Percentiles rank a stretch among this genome's conserved stretches.
Evolutionary conservation across 2,329 filamentous ascomycete genomes (phyloP).

Genomic region (Sclerotinia glacialis): DNA sequence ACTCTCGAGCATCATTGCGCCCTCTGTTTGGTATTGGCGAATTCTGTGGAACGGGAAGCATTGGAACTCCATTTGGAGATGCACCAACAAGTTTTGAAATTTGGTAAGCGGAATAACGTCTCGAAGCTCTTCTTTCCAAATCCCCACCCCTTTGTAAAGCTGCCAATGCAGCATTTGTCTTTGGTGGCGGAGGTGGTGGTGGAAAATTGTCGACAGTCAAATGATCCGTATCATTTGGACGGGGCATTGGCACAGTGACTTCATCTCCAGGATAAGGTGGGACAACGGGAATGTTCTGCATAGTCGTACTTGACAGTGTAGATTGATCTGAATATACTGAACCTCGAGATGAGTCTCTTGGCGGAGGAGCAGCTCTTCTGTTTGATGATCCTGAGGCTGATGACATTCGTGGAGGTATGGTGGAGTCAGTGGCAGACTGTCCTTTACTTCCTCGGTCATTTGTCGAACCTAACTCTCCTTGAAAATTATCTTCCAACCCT

Average conservation of each 20-base stretch:
- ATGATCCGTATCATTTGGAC: constrained; percentile 44
- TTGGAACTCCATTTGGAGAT: constrained; percentile 76
- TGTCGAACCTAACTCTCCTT: constrained; percentile 25
- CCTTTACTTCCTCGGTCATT: constrained; percentile 30
- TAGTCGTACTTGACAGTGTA: constrained; percentile 68
- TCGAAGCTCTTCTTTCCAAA: constrained; percentile 84
- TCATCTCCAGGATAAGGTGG: constrained; percentile 68
- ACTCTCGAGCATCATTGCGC: constrained; percentile 73
- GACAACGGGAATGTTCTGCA: constrained; percentile 73
- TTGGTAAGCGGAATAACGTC: constrained; percentile 93
- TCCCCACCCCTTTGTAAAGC: constrained; percentile 90
- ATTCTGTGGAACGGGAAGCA: constrained; percentile 80
- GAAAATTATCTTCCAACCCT: constrained; percentile 41
- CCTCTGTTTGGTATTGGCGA: constrained; percentile 83
- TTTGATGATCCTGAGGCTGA: constrained; percentile 30
- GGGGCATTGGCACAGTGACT: constrained; percentile 47
- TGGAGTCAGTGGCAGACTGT: constrained; percentile 36
- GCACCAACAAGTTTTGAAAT: constrained; percentile 90
- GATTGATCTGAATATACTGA: constrained; percentile 60
- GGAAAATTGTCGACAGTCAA: constrained; percentile 59
- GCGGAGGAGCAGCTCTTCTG: constrained; percentile 32
- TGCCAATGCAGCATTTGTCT: constrained; percentile 84
- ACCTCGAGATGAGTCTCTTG: constrained; percentile 51
- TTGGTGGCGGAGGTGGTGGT: constrained; percentile 75
- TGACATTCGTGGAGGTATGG: constrained; percentile 48